Conservation (phyloP, 345 rosid species). For the Isatis tinctoria region DNA sequence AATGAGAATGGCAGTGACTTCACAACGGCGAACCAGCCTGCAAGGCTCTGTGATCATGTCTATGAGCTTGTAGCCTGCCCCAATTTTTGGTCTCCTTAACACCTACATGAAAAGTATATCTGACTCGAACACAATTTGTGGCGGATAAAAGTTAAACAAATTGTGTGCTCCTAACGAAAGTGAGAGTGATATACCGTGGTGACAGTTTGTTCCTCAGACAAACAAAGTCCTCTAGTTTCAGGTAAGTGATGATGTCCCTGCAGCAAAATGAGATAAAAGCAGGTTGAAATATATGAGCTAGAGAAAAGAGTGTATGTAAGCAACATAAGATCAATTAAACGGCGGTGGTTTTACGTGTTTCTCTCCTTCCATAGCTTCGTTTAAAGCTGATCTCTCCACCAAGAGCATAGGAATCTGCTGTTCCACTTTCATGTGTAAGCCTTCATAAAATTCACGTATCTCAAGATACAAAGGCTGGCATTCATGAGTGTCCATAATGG, state of each 20-base stretch:
- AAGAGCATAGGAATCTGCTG: slow-evolving; percentile 73
- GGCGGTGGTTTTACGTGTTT: slow-evolving; percentile 37
- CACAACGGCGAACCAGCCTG: slow-evolving; percentile 75
- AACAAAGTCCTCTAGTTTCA: slow-evolving; percentile 97
- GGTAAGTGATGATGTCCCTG: slow-evolving; percentile 97
- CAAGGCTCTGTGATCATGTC: slow-evolving; percentile 82
- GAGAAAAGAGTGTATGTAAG: background rate
- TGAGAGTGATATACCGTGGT: slow-evolving; percentile 50
- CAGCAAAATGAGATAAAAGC: background rate
- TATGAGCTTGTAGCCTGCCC: slow-evolving; percentile 53
- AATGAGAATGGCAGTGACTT: slow-evolving; percentile 98
- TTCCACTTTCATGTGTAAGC: slow-evolving; percentile 77
- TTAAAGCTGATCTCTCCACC: slow-evolving; percentile 82
- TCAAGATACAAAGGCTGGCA: slow-evolving; percentile 80
- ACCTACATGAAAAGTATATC: slow-evolving; percentile 1
- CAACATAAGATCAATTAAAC: background rate
- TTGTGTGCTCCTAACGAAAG: background rate
- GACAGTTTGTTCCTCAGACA: slow-evolving; percentile 93
- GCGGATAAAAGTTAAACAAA: background rate
- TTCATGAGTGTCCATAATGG: slow-evolving; percentile 73
- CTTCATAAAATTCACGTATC: slow-evolving; percentile 77
- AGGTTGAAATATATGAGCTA: background rate
- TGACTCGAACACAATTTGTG: background rate
- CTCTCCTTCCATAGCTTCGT: slow-evolving; percentile 72
- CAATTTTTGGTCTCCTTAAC: slow-evolving; percentile 69